These are phyloP conservation scores for Leishmania guyanensis DNA, from an alignment of 208 protist genomes.

Conservation along the genomic window DNA sequence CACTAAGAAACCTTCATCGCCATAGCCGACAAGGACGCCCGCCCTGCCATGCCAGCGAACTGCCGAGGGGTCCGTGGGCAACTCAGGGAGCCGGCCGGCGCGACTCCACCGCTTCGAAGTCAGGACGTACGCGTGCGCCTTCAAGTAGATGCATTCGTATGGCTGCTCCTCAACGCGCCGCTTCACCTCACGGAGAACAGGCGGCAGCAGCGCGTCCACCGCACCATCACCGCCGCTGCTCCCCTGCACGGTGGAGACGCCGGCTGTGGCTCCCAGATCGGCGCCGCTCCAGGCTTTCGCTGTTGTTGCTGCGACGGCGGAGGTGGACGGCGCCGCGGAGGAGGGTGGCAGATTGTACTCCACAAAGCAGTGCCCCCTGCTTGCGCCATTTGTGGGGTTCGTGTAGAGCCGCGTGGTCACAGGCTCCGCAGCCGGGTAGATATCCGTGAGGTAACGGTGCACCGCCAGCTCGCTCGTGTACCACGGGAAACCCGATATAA, in stretches of 20 bases:
- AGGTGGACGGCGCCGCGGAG: not conserved
- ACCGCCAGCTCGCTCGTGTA: conserved; percentile 61
- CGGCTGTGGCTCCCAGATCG: not conserved
- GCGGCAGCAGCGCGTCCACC: conserved; percentile 14
- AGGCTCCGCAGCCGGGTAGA: conserved; percentile 45
- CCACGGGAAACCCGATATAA: conserved; percentile 81
- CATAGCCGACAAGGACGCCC: conserved; percentile 58
- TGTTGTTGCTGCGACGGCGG: not conserved
- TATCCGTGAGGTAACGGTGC: conserved; percentile 49
- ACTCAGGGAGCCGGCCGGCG: conserved; percentile 67
- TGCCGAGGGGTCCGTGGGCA: conserved; percentile 67
- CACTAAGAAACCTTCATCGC: conserved; percentile 73
- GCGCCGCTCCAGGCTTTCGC: not conserved
- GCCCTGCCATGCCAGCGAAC: conserved; percentile 24
- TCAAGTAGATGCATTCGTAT: conserved; percentile 46
- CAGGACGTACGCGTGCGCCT: conserved; percentile 51
- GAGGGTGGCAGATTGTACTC: conserved; percentile 54
- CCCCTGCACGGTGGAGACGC: not conserved
- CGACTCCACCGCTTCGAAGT: conserved; percentile 72
- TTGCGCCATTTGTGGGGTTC: conserved; percentile 75
- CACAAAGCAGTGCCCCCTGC: conserved; percentile 79
- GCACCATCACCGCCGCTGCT: conserved; percentile 10
- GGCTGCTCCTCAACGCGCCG: conserved; percentile 47
- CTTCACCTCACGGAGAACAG: conserved; percentile 45
- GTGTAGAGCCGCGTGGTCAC: conserved; percentile 76